Percentiles rank a stretch among this genome's conserved stretches.
These are phyloP conservation scores for Dipteronia dyeriana DNA, from an alignment of 345 rosid species.

Conservation along the genomic window DNA sequence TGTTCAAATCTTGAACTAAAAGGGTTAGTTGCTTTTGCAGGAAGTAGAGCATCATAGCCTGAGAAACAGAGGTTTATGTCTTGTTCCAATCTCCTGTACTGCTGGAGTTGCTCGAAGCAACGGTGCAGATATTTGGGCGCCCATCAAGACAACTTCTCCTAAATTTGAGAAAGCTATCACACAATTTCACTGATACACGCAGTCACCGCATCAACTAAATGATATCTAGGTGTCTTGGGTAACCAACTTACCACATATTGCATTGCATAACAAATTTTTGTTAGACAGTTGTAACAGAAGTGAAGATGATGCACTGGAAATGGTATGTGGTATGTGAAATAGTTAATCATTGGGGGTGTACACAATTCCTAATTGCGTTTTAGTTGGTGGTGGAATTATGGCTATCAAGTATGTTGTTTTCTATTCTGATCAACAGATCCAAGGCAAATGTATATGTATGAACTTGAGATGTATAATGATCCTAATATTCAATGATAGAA, in stretches of 20 bases:
- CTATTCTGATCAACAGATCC: conserved; percentile 11
- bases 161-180: conserved; percentile 42
- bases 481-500: background rate
- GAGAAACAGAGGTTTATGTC: conserved; percentile 79
- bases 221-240: conserved; percentile 11
- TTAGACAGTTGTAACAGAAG: conserved; percentile 17
- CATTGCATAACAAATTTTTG: conserved; percentile 19
- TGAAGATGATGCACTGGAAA: conserved; percentile 9
- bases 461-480: conserved; percentile 18
- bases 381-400: conserved; percentile 18
- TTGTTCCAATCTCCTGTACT: conserved; percentile 74
- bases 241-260: background rate
- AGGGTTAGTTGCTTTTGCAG: conserved; percentile 30
- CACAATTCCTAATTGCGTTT: conserved; percentile 21
- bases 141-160: conserved; percentile 74
- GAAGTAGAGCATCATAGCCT: conserved; percentile 59
- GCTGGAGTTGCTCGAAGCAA: conserved; percentile 79
- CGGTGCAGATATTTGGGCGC: conserved; percentile 98
- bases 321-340: conserved; percentile 17
- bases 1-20: background rate
- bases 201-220: background rate
- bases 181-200: conserved; percentile 29
- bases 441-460: conserved; percentile 25
- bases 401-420: background rate
- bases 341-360: conserved; percentile 15